Conservation (phyloP, 768 basidiomycete genomes). For the Lyophyllum semitale region DNA sequence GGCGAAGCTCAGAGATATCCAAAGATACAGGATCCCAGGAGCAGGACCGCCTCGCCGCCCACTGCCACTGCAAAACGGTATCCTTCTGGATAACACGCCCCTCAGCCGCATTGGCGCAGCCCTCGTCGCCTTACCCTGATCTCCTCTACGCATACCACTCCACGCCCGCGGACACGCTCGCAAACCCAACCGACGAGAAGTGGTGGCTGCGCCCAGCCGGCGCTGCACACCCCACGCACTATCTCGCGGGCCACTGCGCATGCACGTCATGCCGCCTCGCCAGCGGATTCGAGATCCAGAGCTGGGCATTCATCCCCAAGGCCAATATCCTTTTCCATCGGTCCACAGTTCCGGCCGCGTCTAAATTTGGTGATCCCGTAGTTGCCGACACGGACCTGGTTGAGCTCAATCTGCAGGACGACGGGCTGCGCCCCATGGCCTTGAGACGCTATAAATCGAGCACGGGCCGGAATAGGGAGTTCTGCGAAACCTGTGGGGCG, state of each 20-base stretch:
- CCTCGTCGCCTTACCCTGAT: conserved; percentile 22
- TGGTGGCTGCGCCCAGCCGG: conserved; percentile 27
- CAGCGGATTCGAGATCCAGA: conserved; percentile 26
- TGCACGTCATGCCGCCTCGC: conserved; percentile 27
- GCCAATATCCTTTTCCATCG: conserved; percentile 21
- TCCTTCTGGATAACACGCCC: conserved; percentile 20
- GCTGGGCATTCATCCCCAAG: conserved; percentile 24
- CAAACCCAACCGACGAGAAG: conserved; percentile 20
- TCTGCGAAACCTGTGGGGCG: conserved; percentile 31
- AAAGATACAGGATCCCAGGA: not conserved
- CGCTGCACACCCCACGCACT: conserved; percentile 19
- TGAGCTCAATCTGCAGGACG: conserved; percentile 13
- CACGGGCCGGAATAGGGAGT: conserved; percentile 25
- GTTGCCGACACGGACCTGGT: conserved; percentile 13
- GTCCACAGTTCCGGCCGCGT: not conserved
- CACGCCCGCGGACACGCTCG: conserved; percentile 5
- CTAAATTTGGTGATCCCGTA: not conserved
- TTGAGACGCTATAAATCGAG: conserved; percentile 26
- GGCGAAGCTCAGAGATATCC: conserved; percentile 1
- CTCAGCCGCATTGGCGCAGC: conserved; percentile 10
- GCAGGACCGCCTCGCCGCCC: conserved; percentile 9
- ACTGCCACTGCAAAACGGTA: conserved; percentile 19
- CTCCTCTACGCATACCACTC: conserved; percentile 16
- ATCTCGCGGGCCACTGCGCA: conserved; percentile 27
- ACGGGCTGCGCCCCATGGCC: conserved; percentile 17